Percentiles rank a stretch among this genome's conserved stretches.
Conservation (phyloP, 2,329 filamentous ascomycete species). For the Aspergillus carbonarius region DNA sequence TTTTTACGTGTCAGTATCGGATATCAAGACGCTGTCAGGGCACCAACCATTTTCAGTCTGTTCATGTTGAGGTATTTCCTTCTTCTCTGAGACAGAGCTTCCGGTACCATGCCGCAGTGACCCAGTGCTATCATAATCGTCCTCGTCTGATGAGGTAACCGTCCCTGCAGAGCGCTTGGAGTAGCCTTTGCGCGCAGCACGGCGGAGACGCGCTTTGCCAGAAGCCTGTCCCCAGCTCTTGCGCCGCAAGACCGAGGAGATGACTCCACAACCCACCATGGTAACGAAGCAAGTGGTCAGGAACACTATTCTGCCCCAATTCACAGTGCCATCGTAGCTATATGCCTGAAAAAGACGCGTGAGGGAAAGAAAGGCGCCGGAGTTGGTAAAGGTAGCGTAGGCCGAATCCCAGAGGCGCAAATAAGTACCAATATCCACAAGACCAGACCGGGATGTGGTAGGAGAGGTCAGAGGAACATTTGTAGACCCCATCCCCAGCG, state of each 20-base stretch:
- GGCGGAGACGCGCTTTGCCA: constrained; percentile 22
- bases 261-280: constrained; percentile 39
- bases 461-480: constrained; percentile 8
- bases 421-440: constrained; percentile 7
- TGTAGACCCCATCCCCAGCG: constrained; percentile 16
- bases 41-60: constrained; percentile 32
- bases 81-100: constrained; percentile 20
- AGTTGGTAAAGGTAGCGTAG: constrained; percentile 20
- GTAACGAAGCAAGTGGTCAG: constrained; percentile 32
- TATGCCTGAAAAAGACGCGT: constrained; percentile 21
- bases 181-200: constrained; percentile 18
- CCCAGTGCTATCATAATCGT: constrained; percentile 36
- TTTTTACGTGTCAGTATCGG: constrained; percentile 19
- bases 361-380: constrained; percentile 18
- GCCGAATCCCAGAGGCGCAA: constrained; percentile 24
- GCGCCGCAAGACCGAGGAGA: constrained; percentile 31
- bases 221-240: constrained; percentile 15
- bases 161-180: constrained; percentile 29
- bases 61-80: constrained; percentile 24
- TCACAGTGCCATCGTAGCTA: constrained; percentile 30
- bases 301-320: constrained; percentile 31
- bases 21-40: neutral
- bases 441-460: constrained; percentile 8
- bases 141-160: constrained; percentile 37
- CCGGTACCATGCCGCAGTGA: constrained; percentile 32